Evolutionary conservation across 306 rosid species (phyloP).

Genomic region (Cyamopsis tetragonoloba): DNA sequence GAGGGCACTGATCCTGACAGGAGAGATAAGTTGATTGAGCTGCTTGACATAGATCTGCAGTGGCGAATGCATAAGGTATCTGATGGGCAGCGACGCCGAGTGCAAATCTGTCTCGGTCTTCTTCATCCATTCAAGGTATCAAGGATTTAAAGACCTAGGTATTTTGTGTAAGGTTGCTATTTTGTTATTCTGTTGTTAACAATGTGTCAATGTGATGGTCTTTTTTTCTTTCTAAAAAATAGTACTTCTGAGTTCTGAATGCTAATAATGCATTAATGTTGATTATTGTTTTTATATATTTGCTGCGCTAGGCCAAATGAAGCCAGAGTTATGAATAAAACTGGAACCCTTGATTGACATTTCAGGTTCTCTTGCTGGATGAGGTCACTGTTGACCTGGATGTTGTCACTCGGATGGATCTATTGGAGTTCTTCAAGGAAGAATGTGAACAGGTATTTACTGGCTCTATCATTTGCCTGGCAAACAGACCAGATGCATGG

Average conservation of each 20-base stretch:
- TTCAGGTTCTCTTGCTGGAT: slow-evolving; percentile 89
- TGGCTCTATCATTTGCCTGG: slow-evolving; percentile 22
- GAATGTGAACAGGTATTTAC: slow-evolving; percentile 91
- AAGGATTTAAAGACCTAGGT: not conserved
- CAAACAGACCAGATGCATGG: slow-evolving; percentile 9
- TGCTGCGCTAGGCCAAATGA: not conserved
- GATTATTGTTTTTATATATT: not conserved
- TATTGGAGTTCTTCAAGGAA: slow-evolving; percentile 79
- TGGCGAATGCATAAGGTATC: slow-evolving; percentile 99
- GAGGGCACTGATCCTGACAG: slow-evolving; percentile 83
- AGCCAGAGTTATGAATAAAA: slow-evolving; percentile 7
- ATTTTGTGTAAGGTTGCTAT: not conserved
- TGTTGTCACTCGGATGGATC: slow-evolving; percentile 90
- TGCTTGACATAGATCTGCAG: slow-evolving; percentile 83
- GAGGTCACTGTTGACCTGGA: slow-evolving; percentile 97
- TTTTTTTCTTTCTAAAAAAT: not conserved
- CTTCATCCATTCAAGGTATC: slow-evolving; percentile 91
- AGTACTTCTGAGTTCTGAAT: not conserved
- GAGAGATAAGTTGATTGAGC: slow-evolving; percentile 78
- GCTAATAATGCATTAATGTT: not conserved
- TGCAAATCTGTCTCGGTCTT: slow-evolving; percentile 96
- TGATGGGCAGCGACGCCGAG: slow-evolving; percentile 95
- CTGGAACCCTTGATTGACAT: slow-evolving; percentile 16
- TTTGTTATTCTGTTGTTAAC: slow-evolving; percentile 4
- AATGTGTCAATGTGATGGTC: not conserved